These are phyloP conservation scores for Alternaria panax DNA, from an alignment of 2,329 filamentous ascomycete genomes.

Conservation along the genomic window DNA sequence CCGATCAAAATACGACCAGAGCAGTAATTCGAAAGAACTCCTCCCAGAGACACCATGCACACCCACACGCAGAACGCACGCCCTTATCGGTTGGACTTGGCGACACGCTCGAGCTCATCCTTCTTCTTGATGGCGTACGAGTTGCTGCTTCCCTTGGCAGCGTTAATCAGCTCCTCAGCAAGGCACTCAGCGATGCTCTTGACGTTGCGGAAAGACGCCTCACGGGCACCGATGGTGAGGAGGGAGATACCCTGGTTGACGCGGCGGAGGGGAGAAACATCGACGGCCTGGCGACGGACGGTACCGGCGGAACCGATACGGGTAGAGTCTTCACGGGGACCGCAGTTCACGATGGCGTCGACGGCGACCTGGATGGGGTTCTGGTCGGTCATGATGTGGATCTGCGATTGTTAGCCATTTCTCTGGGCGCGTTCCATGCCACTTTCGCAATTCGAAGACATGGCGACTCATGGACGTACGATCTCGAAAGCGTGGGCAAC, in stretches of 20 bases:
- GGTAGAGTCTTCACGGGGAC: constrained; percentile 99
- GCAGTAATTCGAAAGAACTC: constrained; percentile 46
- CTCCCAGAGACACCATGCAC: constrained; percentile 43
- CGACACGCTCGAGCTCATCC: constrained; percentile 99
- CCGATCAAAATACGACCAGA: constrained; percentile 39
- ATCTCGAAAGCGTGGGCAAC: constrained; percentile 99
- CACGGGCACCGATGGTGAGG: constrained; percentile 97
- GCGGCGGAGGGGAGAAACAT: constrained; percentile 98
- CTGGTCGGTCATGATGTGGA: constrained; percentile 99
- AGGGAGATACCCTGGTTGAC: constrained; percentile 99
- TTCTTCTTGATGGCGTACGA: constrained; percentile 99
- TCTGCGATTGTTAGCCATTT: constrained; percentile 61
- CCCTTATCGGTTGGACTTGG: constrained; percentile 99
- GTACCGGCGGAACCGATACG: constrained; percentile 99
- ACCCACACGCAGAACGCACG: constrained; percentile 31
- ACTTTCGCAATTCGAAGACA: background rate
- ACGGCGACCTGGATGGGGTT: constrained; percentile 99
- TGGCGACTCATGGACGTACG: constrained; percentile 66
- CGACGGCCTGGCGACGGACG: constrained; percentile 99
- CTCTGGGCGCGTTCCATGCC: background rate
- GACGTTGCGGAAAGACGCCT: constrained; percentile 99
- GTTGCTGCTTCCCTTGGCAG: constrained; percentile 99
- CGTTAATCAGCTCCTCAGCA: constrained; percentile 99
- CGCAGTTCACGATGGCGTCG: constrained; percentile 99
- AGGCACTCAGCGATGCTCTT: constrained; percentile 99